These are phyloP conservation scores for Teunomyces panamensis DNA, from an alignment of 805 yeast genomes.

Conservation along the genomic window DNA sequence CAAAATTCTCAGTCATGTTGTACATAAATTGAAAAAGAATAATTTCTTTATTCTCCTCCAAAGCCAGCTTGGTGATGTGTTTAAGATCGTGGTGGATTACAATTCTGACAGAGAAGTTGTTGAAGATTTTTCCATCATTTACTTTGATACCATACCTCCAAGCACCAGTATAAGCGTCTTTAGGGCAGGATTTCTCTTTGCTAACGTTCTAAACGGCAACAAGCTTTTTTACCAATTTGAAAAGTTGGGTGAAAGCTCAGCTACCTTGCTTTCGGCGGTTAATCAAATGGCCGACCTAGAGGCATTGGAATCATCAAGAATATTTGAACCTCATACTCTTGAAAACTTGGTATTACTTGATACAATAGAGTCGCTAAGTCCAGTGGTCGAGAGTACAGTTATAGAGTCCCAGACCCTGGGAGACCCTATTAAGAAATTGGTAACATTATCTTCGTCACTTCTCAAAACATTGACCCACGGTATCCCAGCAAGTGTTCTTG, in stretches of 20 bases:
- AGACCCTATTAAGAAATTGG: conserved; percentile 18
- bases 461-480: conserved; percentile 55
- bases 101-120: conserved; percentile 44
- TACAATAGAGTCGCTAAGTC: conserved; percentile 48
- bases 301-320: background rate
- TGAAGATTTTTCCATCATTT: conserved; percentile 48
- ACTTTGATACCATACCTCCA: conserved; percentile 74
- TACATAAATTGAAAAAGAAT: conserved; percentile 61
- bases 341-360: conserved; percentile 62
- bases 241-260: conserved; percentile 59
- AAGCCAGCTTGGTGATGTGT: conserved; percentile 68
- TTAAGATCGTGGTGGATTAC: conserved; percentile 53
- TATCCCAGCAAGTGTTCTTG: conserved; percentile 57
- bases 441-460: conserved; percentile 36
- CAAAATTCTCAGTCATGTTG: conserved; percentile 48
- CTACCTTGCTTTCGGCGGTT: background rate
- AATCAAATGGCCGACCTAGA: background rate
- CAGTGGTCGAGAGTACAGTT: conserved; percentile 38
- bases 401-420: conserved; percentile 12
- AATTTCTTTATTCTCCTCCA: conserved; percentile 71
- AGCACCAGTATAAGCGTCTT: conserved; percentile 57
- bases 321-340: conserved; percentile 22
- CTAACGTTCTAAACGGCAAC: conserved; percentile 59
- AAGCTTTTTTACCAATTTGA: conserved; percentile 77
- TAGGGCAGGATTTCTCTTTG: conserved; percentile 73